These are phyloP conservation scores for Alternaria triticina DNA, from an alignment of 2,329 filamentous ascomycete genomes.

Conservation along the genomic window DNA sequence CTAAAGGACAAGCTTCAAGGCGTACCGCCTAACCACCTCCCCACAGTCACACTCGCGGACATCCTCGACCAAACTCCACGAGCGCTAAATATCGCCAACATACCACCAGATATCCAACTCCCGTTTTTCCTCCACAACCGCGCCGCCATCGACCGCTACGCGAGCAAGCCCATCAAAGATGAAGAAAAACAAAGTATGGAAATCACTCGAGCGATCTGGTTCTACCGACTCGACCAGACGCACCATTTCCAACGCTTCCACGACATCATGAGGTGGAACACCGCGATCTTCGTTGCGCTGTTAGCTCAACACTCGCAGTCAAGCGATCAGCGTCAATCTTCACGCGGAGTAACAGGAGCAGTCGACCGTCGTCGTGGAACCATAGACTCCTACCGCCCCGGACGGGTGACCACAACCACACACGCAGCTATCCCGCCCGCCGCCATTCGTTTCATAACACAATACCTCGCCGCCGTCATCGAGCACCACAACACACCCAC, in stretches of 20 bases:
- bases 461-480: conserved; percentile 27
- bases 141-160: conserved; percentile 4
- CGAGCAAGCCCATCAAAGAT: conserved; percentile 16
- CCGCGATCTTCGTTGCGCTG: conserved; percentile 25
- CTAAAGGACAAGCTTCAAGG: conserved; percentile 17
- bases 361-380: neutral
- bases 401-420: neutral
- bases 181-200: conserved; percentile 9
- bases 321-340: neutral
- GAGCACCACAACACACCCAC: conserved; percentile 27
- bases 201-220: conserved; percentile 30
- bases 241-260: conserved; percentile 35
- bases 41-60: conserved; percentile 12
- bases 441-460: conserved; percentile 17
- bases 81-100: conserved; percentile 13
- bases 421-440: neutral
- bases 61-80: conserved; percentile 11
- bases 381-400: neutral
- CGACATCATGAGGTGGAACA: conserved; percentile 31
- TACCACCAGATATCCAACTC: conserved; percentile 31
- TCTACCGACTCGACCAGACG: conserved; percentile 22
- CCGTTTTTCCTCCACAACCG: conserved; percentile 27
- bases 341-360: neutral
- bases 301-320: conserved; percentile 6
- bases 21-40: conserved; percentile 16